Conservation (phyloP, 148 eudicot species). For the Heliosperma pusillum region DNA sequence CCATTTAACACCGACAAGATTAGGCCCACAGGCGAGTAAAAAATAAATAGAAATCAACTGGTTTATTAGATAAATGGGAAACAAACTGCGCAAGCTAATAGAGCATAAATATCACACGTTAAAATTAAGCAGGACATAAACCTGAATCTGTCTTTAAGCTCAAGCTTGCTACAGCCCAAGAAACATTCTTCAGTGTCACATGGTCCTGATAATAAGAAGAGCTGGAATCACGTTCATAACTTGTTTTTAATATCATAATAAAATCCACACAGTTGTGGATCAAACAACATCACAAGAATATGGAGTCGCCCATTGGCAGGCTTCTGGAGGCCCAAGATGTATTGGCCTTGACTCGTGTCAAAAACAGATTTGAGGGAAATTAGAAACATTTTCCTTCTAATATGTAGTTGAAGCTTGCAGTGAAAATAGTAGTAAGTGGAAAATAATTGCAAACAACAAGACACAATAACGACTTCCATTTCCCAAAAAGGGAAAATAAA, state of each 20-base stretch:
- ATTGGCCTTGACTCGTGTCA: background rate
- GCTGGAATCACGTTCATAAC: slow-evolving; percentile 9
- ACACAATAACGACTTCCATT: background rate
- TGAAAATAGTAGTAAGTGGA: background rate
- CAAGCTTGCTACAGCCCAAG: slow-evolving; percentile 70
- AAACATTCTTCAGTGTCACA: slow-evolving; percentile 60
- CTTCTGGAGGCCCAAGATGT: background rate
- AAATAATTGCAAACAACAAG: background rate
- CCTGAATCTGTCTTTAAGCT: slow-evolving; percentile 52
- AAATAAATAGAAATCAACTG: background rate
- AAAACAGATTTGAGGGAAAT: background rate
- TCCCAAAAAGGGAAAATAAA: background rate
- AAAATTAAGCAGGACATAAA: slow-evolving; percentile 24
- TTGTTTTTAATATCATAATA: slow-evolving; percentile 2
- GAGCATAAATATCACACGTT: slow-evolving; percentile 1
- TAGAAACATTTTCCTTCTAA: background rate
- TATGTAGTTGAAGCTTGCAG: background rate
- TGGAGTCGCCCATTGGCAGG: background rate
- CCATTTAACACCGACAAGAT: background rate
- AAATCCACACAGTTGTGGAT: background rate
- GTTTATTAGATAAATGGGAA: slow-evolving; percentile 1
- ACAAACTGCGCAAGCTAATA: background rate
- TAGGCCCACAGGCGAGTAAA: background rate
- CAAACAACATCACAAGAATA: background rate
- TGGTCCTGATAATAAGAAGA: slow-evolving; percentile 41